Base-by-base conservation (phyloP, 1,284 basidiomycete genomes). In the Moesziomyces globuligerus region DNA sequence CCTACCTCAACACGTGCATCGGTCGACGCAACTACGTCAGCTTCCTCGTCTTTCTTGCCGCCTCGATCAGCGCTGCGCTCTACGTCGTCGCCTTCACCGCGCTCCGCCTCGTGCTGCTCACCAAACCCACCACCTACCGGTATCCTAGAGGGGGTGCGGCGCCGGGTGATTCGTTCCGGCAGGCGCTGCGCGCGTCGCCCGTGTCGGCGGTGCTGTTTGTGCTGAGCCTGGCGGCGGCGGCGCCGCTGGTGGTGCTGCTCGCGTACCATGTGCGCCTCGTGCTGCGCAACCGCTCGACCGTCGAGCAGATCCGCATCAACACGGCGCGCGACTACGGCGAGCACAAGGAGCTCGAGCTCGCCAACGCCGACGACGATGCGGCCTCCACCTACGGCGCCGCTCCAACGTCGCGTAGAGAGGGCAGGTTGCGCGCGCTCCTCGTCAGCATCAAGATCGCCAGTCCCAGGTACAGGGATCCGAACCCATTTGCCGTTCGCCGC, bases 1-100 rank as follows among this genome's bases (percentile, higher is more conserved):
- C 75, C 24, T 83, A 81, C 36, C 68, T 83, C 20, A 83, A 83
- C 60, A 79, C 72, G 18, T 83, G 81, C 45, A 79, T 83, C 26
- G 81, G 80, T 1, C 61, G 76, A 7, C 54, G 81, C 13, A 83
- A 83, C 62, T 83, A 83, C 49, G 60, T 75, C n/a, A 42, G 68
- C 3, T 83, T 82, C 42, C 72, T 81, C 53, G 73, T 74, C 10
- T 81, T 83, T 40, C 57, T 83, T 8, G 9, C 58, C 3, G 48
- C 70, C 0, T 65, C 56, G 26, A 66, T 75, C 17, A 8, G 74
- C 4, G 32, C 61, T 7, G 48, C 56, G 26, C 25, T 62, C 9
- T 51, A 57, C 9, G 62, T 61, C 6, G 43, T 75, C 6, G 72
- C 44, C 11, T 74, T 54, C 29, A 75, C 66, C 10, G 59, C 54